Evolutionary conservation across 768 basidiomycete species (phyloP).

Genomic region (Tylopilus sp.): DNA sequence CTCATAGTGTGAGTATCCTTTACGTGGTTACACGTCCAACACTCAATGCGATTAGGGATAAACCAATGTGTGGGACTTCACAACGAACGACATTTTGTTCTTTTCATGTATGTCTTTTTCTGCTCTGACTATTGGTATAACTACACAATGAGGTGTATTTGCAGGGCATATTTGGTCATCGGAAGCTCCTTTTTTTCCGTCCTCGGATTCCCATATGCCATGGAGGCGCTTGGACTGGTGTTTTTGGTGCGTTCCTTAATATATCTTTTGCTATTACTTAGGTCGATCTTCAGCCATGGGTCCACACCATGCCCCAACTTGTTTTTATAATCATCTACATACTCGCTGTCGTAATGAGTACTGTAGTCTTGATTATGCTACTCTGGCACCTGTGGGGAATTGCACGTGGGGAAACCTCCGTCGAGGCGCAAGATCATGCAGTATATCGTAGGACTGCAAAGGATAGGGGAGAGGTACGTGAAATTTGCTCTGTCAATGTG

Average conservation of each 20-base stretch:
- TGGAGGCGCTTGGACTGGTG: constrained; percentile 56
- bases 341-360: constrained; percentile 67
- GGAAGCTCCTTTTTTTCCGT: constrained; percentile 57
- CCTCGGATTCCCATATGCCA: constrained; percentile 61
- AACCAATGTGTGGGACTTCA: constrained; percentile 96
- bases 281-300: constrained; percentile 43
- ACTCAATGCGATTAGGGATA: constrained; percentile 57
- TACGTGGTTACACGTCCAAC: not conserved
- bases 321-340: constrained; percentile 75
- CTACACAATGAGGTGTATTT: not conserved
- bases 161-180: constrained; percentile 77
- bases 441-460: constrained; percentile 71
- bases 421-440: constrained; percentile 86
- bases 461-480: constrained; percentile 61
- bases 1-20: constrained; percentile 37
- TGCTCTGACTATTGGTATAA: not conserved
- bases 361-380: constrained; percentile 72
- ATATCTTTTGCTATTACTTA: not conserved
- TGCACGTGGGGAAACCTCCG: constrained; percentile 75
- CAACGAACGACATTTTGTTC: constrained; percentile 93
- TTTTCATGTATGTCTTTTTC: constrained; percentile 78
- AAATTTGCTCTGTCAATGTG: not conserved
- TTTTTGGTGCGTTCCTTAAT: constrained; percentile 36
- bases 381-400: constrained; percentile 73
- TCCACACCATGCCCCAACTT: constrained; percentile 60